Conservation (phyloP, 1,284 basidiomycete species). For the Cronartium ribicola region DNA sequence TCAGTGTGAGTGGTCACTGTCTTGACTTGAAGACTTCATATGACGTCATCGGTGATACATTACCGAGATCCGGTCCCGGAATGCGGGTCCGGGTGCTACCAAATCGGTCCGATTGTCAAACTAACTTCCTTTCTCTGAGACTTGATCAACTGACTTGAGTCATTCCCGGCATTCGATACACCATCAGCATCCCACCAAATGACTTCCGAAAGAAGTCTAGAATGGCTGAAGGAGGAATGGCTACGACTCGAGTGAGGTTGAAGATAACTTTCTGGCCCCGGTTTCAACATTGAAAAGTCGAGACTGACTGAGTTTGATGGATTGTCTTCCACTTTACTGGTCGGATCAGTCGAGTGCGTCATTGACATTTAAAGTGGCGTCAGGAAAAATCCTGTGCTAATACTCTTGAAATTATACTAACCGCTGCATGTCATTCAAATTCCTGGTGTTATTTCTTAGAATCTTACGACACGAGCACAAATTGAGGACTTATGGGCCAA, state of each 20-base stretch:
- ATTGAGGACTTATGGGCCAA: slow-evolving; percentile 58
- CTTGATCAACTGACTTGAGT: too few species aligned
- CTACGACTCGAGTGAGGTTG: slow-evolving; percentile 29
- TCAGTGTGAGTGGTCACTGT: too few species aligned
- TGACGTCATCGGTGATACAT: too few species aligned
- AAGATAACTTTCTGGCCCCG: neutral
- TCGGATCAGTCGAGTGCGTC: slow-evolving; percentile 12
- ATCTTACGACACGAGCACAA: slow-evolving; percentile 59
- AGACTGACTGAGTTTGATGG: neutral
- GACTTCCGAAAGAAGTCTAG: neutral
- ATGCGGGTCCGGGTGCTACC: too few species aligned
- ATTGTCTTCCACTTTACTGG: slow-evolving; percentile 1
- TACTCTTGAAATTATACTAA: neutral
- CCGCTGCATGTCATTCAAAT: neutral
- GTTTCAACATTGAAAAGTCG: neutral
- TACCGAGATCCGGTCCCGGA: too few species aligned
- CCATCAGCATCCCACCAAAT: neutral
- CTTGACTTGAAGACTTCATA: too few species aligned
- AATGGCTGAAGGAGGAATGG: slow-evolving; percentile 20
- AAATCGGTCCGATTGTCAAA: too few species aligned
- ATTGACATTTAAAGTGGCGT: neutral
- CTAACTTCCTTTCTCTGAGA: too few species aligned
- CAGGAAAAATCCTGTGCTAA: neutral
- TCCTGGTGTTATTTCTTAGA: slow-evolving; percentile 53
- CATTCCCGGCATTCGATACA: neutral